A percentile compares a stretch with the other conserved stretches of the same genome.
These are phyloP conservation scores for Neospermospora avenae DNA, from an alignment of 2,329 filamentous ascomycete genomes.

Conservation along the genomic window DNA sequence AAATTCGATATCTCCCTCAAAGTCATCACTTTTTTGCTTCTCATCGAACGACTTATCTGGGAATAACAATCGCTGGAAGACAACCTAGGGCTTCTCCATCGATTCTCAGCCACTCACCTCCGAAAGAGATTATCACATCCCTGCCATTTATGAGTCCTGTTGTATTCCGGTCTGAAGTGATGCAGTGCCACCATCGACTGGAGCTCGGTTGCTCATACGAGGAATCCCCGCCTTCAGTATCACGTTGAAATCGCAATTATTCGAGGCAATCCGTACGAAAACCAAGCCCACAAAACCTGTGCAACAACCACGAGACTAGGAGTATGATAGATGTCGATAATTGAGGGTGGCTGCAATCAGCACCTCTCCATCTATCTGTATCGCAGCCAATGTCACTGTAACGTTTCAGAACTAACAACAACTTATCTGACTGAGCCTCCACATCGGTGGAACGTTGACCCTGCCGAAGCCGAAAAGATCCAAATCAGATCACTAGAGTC, in stretches of 20 bases:
- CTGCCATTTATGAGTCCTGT: too few relatives aligned
- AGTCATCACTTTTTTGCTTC: too few relatives aligned
- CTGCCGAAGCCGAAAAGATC: neutral
- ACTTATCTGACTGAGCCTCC: constrained; percentile 4
- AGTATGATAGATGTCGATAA: neutral
- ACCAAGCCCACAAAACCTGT: neutral
- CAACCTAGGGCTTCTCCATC: too few relatives aligned
- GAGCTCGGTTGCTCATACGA: neutral
- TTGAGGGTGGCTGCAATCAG: neutral
- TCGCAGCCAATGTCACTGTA: constrained; percentile 2
- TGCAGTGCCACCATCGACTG: too few relatives aligned
- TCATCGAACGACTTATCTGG: too few relatives aligned
- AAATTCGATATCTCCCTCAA: too few relatives aligned
- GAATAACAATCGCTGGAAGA: too few relatives aligned
- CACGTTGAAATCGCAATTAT: neutral
- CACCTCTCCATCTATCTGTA: neutral
- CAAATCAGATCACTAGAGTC: neutral
- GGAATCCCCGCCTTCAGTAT: neutral
- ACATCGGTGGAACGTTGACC: constrained; percentile 1
- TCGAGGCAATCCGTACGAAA: neutral
- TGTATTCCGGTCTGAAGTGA: too few relatives aligned
- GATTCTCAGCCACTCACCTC: too few relatives aligned
- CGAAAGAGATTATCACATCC: neutral
- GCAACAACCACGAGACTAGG: neutral
- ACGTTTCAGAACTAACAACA: neutral